phyloP scores from a whole-genome alignment of 1,284 basidiomycete species.

The Trametes polyzona region DNA sequence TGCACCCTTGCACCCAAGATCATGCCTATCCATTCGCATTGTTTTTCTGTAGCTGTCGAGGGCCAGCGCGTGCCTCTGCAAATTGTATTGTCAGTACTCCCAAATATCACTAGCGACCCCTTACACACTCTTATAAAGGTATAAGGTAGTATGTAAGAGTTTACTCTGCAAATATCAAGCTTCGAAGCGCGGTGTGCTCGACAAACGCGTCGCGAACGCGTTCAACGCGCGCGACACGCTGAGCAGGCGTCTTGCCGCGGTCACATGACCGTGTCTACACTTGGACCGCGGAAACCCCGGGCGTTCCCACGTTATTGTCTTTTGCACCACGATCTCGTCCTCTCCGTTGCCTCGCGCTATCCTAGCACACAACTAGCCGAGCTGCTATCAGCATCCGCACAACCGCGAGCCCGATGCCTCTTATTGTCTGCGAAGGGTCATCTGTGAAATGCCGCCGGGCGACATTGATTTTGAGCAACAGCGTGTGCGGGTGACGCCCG shows the following conservation, averaged over 20 bases:
- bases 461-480: slow-evolving; percentile 3
- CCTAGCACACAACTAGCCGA: slow-evolving; percentile 1
- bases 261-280: slow-evolving; percentile 20
- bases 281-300: neutral
- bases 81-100: too few relatives aligned
- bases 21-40: too few relatives aligned
- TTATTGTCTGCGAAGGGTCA: neutral
- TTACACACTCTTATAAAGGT: too few relatives aligned
- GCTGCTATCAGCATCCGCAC: neutral
- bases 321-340: neutral
- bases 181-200: too few relatives aligned
- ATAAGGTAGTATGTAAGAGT: too few relatives aligned
- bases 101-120: too few relatives aligned
- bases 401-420: neutral
- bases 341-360: neutral
- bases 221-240: neutral
- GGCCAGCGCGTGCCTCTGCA: too few relatives aligned
- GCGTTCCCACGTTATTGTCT: slow-evolving; percentile 16
- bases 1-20: neutral
- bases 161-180: too few relatives aligned
- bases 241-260: slow-evolving; percentile 6
- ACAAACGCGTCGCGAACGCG: too few relatives aligned
- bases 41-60: too few relatives aligned
- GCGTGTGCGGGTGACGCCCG: neutral
- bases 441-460: neutral